phyloP scores from a whole-genome alignment of 176 grass and related monocot species.

The Paspalum vaginatum region DNA sequence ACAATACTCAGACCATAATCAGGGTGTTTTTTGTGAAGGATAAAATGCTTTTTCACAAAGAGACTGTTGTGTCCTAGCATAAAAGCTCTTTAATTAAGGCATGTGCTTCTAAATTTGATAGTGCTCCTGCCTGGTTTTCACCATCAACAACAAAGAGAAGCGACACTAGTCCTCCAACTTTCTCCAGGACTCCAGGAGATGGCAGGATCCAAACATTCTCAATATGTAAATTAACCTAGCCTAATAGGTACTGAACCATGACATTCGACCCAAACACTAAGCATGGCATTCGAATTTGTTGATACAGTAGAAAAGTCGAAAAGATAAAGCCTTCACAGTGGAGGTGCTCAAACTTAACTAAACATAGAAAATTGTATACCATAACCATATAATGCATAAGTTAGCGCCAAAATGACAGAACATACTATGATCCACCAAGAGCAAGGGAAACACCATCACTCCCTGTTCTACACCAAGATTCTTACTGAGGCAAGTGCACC shows the following conservation, averaged over 20 bases:
- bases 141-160: not conserved
- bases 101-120: not conserved
- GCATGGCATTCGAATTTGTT: not conserved
- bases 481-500: slow-evolving; percentile 41
- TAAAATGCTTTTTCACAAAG: not conserved
- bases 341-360: slow-evolving; percentile 23
- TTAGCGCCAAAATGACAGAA: slow-evolving; percentile 48
- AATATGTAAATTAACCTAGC: not conserved
- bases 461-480: slow-evolving; percentile 42
- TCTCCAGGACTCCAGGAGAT: not conserved
- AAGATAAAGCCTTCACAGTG: slow-evolving; percentile 17
- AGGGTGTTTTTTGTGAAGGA: not conserved
- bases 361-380: slow-evolving; percentile 40
- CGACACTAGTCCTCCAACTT: not conserved
- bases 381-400: slow-evolving; percentile 55
- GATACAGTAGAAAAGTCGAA: slow-evolving; percentile 12
- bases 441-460: slow-evolving; percentile 36
- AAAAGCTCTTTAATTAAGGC: not conserved
- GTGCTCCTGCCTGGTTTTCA: not conserved
- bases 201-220: not conserved
- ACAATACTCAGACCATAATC: not conserved
- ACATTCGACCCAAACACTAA: not conserved
- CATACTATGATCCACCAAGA: slow-evolving; percentile 37
- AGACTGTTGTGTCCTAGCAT: not conserved
- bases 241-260: not conserved